Evolutionary conservation across 352 stramenopile species (phyloP), one percentile per base, ranked within the genome.

Genomic region (Aphanomyces invadans): DNA sequence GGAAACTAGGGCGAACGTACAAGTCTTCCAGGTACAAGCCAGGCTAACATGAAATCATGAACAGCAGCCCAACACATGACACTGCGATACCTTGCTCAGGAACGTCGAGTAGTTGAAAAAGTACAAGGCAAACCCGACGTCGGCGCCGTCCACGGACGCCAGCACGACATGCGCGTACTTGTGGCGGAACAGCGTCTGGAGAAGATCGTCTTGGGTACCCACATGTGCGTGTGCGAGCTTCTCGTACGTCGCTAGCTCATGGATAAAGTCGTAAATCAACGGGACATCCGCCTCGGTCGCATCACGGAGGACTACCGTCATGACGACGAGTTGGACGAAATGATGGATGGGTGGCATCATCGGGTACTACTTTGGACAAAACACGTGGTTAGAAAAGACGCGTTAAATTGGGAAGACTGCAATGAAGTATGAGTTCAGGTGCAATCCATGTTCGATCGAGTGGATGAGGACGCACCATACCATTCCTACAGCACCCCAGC

Each of bases 21-120:
- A 57, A n/a, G 49, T 57, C 49, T 57, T 57, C 49, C 11, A 57
- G 49, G 49, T 57, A 57, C 49, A 57, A 33, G 19, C 49, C 49
- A 57, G 49, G 49, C 49, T 57, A 57, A n/a, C n/a, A n/a, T n/a
- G n/a, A n/a, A n/a, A n/a, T n/a, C n/a, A n/a, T n/a, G n/a, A n/a
- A n/a, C n/a, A n/a, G n/a, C n/a, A n/a, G n/a, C n/a, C n/a, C n/a
- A n/a, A n/a, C n/a, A n/a, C n/a, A n/a, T n/a, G n/a, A 57, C 36
- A 39, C 0, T 4, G n/a, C 12, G 12, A 26, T 57, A 57, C 49
- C 25, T 38, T 32, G 49, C 49, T 57, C 21, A 57, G 29, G 49
- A 57, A 57, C 29, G 49, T 33, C 21, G 49, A 57, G 25, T 57
- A 57, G 49, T 57, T 57, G 25, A 57, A 57, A 33, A 36, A 57